Base-by-base conservation (phyloP, 345 rosid genomes). In the Syzygium grande region DNA sequence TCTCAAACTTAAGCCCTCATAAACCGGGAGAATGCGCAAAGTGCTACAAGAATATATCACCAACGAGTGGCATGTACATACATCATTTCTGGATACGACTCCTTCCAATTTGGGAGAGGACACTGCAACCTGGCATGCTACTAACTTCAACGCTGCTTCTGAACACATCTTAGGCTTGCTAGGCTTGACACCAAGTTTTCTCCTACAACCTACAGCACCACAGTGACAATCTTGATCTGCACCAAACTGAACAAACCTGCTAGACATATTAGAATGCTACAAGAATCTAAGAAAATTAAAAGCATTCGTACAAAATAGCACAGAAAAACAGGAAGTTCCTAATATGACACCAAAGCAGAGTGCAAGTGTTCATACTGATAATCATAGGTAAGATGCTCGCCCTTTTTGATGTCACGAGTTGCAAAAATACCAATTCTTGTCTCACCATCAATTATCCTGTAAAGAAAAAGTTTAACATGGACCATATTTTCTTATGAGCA, bases 211-310 rank as follows among this genome's bases (percentile, higher is more conserved):
- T 11, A 34, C 89, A 25, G 95, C 95, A 88, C 99, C 99, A 87
- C 99, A 98, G 89, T 95, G 95, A 89, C 99, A 98, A 80, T 92
- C 98, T 92, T 98, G 98, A 92, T 97, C 99, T 91, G 96, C 98
- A 92, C 99, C 99, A 95, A 94, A 98, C 93, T 96, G 98, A 86
- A 95, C 99, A 95, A 97, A 98, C 93, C 99, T 98, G 98, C 96
- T 88, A 92, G 89, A 90, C 89, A 87, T 89, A 90, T 95, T 91
- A 94, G 96, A 90, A 53, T 89, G 90, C 56, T 90, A 87, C 49
- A 56, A 87, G 84, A 87, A 86, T 68, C 87, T 30, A 34, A 77
- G 83, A 5, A 73, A 73, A 19, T 38, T 73, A 38, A 73, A 14
- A 38, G 8, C 49, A 19, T 38, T 73, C 49, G 10, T 19, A 38